Conservation (phyloP, 306 rosid genomes). For the Prosopis cineraria region DNA sequence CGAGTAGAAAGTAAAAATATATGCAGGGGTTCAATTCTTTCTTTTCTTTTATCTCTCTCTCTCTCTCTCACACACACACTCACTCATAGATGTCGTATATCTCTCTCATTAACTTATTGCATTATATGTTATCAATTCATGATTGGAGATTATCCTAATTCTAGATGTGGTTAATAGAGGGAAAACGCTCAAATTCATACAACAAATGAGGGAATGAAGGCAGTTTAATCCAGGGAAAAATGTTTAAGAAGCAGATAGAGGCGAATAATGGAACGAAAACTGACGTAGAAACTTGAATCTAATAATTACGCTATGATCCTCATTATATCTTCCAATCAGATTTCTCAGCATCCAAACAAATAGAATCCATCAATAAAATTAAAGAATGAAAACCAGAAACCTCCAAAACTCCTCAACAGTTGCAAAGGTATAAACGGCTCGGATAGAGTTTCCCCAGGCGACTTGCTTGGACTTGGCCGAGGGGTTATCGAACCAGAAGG, state of each 20-base stretch:
- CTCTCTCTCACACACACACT: no score
- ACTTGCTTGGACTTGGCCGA: constrained; percentile 58
- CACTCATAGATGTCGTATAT: background rate
- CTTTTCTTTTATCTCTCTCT: no score
- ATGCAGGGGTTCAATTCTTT: no score
- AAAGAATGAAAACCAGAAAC: constrained; percentile 36
- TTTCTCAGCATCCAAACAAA: background rate
- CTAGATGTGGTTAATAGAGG: background rate
- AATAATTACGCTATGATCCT: background rate
- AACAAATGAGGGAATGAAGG: background rate
- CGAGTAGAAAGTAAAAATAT: no score
- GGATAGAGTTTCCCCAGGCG: constrained; percentile 75
- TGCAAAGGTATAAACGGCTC: constrained; percentile 74
- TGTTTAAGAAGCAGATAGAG: background rate
- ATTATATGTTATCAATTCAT: background rate
- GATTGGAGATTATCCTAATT: background rate
- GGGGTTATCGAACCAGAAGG: constrained; percentile 95
- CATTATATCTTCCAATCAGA: background rate
- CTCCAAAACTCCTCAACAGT: constrained; percentile 94
- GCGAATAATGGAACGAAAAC: background rate
- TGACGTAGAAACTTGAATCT: background rate
- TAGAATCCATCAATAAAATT: background rate
- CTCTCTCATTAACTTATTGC: background rate
- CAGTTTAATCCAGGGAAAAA: background rate
- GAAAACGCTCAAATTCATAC: background rate